These are phyloP conservation scores for Colletotrichum kahawae DNA, from an alignment of 2,329 filamentous ascomycete species.

Conservation along the genomic window DNA sequence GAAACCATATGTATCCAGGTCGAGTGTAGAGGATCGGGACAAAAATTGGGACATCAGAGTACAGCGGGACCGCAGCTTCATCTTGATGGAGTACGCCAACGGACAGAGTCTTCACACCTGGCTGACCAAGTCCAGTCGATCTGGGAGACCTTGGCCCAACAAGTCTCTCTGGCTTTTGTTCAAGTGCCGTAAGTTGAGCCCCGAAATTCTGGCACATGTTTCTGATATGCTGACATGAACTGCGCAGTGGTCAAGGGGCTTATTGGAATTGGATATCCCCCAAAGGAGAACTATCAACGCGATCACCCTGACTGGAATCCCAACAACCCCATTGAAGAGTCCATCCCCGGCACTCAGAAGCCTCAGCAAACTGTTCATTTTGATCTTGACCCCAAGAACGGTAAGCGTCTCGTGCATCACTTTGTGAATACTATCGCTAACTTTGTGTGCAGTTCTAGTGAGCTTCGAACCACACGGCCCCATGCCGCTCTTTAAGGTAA, in stretches of 20 bases:
- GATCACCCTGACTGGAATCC: background rate
- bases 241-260: conserved; percentile 30
- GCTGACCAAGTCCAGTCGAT: conserved; percentile 12
- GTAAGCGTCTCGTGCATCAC: conserved; percentile 18
- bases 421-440: background rate
- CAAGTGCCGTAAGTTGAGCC: background rate
- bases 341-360: background rate
- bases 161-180: conserved; percentile 18
- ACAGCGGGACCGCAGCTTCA: conserved; percentile 10
- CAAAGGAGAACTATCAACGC: background rate
- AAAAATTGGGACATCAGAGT: background rate
- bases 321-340: conserved; percentile 1
- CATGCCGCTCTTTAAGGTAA: conserved; percentile 17
- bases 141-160: background rate
- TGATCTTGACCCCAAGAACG: conserved; percentile 30
- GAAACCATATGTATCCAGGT: background rate
- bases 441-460: background rate
- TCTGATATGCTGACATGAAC: background rate
- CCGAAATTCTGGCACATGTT: background rate
- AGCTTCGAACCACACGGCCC: background rate
- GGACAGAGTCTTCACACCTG: conserved; percentile 25
- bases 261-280: conserved; percentile 30
- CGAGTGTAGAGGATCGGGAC: background rate
- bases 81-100: conserved; percentile 31
- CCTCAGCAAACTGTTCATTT: conserved; percentile 16